Base-by-base conservation (phyloP, 805 yeast species). In the Kuraishia ogatae region DNA sequence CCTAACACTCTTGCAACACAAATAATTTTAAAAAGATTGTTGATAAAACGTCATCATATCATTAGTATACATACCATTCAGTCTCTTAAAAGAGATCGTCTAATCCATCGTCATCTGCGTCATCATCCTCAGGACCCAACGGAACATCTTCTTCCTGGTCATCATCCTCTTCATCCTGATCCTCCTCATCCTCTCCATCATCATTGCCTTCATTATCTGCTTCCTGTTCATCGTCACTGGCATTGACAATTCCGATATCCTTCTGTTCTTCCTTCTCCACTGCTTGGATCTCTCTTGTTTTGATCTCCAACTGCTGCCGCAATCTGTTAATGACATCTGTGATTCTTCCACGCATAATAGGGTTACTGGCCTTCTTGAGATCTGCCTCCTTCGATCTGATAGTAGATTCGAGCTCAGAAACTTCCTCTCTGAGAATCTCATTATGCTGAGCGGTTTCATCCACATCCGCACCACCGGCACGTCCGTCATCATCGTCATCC, bases 291-390 rank as follows among this genome's bases (percentile, higher is more conserved):
- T 86, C 90, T 57, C 84, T 76, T 69, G 79, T 80, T 73, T 93
- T 94, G 64, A 83, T 77, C 54, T 90, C 97, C 57, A 90, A 77
- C 62, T 93, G 97, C 54, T 85, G 83, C 67, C 83, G 84, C 64
- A 94, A 77, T 58, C 92, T 84, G 56, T 78, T 80, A 53, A 89
- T 87, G 53, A 87, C 91, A 60, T 87, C 94, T 62, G 85, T 78
- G 66, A 92, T 88, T 71, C 97, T 85, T 68, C 85, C 87, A 64
- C 85, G 83, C 82, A 94, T 78, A 71, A 93, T 85, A 61, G 93
- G 92, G 65, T 90, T 90, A 52, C 83, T 78, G 19, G 92, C 91
- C 60, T 84, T 83, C 21, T 78, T 81, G 52, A 89, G 80, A 62
- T 88, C 91, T 50, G 77, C 76, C 66, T 82, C 82, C 64, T 93